Conservation (phyloP, 345 rosid species). For the Populus ilicifolia region DNA sequence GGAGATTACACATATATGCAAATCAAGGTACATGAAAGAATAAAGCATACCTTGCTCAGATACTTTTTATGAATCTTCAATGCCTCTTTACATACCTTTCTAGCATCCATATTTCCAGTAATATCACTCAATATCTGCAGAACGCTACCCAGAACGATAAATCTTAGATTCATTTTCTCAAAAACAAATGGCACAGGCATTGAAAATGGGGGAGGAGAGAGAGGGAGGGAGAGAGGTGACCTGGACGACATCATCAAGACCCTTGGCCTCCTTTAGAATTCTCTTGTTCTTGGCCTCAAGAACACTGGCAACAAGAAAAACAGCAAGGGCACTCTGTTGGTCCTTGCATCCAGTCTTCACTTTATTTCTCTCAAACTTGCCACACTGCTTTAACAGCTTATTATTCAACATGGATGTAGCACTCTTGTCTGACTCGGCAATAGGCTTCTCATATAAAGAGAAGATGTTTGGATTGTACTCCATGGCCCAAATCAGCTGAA, state of each 20-base stretch:
- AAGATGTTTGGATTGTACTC: slow-evolving; percentile 88
- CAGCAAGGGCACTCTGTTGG: slow-evolving; percentile 53
- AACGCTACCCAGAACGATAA: not conserved
- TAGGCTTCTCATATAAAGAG: slow-evolving; percentile 49
- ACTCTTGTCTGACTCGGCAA: slow-evolving; percentile 16
- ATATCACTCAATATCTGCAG: slow-evolving; percentile 72
- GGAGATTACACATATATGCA: too few species aligned
- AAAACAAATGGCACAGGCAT: not conserved
- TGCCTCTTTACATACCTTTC: slow-evolving; percentile 71
- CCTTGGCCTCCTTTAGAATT: slow-evolving; percentile 82
- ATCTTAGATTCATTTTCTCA: not conserved
- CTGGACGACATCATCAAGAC: slow-evolving; percentile 85
- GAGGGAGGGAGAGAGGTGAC: slow-evolving; percentile 31
- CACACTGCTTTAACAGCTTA: slow-evolving; percentile 66
- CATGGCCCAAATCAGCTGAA: slow-evolving; percentile 97
- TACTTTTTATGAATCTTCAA: slow-evolving; percentile 80
- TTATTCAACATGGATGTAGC: slow-evolving; percentile 26
- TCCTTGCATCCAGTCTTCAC: slow-evolving; percentile 48
- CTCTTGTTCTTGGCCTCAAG: slow-evolving; percentile 79
- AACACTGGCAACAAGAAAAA: slow-evolving; percentile 86
- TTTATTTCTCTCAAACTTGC: slow-evolving; percentile 73
- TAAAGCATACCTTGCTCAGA: slow-evolving; percentile 51
- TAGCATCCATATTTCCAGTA: slow-evolving; percentile 74
- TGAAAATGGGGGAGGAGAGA: not conserved
- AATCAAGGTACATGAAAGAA: not conserved